phyloP scores from a whole-genome alignment of 139 green algal genomes.

The Haematococcus lacustris region DNA sequence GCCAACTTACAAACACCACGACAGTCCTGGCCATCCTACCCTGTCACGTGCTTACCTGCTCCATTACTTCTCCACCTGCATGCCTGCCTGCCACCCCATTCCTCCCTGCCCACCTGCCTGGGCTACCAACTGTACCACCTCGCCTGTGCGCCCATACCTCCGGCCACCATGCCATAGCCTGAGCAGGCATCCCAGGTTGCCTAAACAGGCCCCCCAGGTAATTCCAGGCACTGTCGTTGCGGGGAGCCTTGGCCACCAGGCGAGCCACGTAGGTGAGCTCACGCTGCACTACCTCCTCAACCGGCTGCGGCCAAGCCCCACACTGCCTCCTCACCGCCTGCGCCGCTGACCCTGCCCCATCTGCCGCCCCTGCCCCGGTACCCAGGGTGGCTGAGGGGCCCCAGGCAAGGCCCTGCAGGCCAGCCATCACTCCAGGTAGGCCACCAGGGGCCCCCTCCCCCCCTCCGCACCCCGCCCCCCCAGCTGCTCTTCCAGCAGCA shows the following conservation, averaged over 20 bases:
- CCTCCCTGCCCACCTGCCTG: background rate
- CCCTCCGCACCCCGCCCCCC: background rate
- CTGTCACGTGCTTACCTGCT: background rate
- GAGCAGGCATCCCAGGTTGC: slow-evolving; percentile 1
- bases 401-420: background rate
- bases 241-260: slow-evolving; percentile 30
- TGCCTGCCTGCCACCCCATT: background rate
- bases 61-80: background rate
- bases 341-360: background rate
- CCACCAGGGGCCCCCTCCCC: background rate
- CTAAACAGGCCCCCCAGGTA: slow-evolving; percentile 56
- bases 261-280: slow-evolving; percentile 42
- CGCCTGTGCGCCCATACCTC: background rate
- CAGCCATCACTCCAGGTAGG: background rate
- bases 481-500: no score
- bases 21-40: background rate
- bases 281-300: background rate
- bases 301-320: background rate
- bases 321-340: background rate
- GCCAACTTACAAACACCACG: background rate
- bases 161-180: background rate
- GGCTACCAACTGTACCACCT: background rate
- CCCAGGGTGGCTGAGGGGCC: background rate
- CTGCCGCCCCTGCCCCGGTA: background rate
- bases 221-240: slow-evolving; percentile 66